Evolutionary conservation across 116 monocot species (phyloP).

Genomic region (Trichopus zeylanicus): DNA sequence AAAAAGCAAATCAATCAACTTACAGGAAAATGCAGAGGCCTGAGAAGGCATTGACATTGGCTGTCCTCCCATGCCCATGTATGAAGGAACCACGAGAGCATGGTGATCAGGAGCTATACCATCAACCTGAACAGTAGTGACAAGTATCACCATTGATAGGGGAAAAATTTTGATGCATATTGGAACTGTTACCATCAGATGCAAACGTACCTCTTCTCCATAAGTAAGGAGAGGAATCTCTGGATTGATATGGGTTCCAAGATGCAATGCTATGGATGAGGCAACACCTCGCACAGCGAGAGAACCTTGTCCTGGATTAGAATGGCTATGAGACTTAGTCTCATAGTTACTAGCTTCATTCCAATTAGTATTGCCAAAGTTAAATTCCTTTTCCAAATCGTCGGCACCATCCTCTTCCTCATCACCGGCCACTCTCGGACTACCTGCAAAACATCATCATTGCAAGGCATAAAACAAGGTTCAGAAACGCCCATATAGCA

Average conservation of each 20-base stretch:
- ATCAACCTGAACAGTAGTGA: slow-evolving; percentile 21
- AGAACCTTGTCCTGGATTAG: slow-evolving; percentile 6
- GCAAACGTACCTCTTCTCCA: slow-evolving; percentile 20
- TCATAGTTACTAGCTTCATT: not conserved
- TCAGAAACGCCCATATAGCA: not conserved
- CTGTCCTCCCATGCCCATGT: slow-evolving; percentile 4
- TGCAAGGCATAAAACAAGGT: not conserved
- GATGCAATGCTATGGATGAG: not conserved
- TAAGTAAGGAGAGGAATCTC: slow-evolving; percentile 20
- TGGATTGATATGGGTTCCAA: not conserved
- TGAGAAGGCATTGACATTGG: not conserved
- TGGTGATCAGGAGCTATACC: slow-evolving; percentile 33
- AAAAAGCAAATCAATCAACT: slow-evolving; percentile 3
- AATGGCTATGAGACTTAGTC: not conserved
- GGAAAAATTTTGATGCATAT: not conserved
- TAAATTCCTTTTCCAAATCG: slow-evolving; percentile 44
- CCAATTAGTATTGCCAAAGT: slow-evolving; percentile 10
- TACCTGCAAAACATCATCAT: slow-evolving; percentile 17
- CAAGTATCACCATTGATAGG: not conserved
- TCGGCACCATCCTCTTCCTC: slow-evolving; percentile 62
- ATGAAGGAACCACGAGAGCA: slow-evolving; percentile 24
- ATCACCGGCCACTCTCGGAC: slow-evolving; percentile 55
- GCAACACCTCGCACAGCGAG: not conserved
- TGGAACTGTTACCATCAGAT: not conserved
- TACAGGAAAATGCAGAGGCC: slow-evolving; percentile 8